These are phyloP conservation scores for Penicillium canescens DNA, from an alignment of 495 filamentous ascomycete species.

Conservation along the genomic window DNA sequence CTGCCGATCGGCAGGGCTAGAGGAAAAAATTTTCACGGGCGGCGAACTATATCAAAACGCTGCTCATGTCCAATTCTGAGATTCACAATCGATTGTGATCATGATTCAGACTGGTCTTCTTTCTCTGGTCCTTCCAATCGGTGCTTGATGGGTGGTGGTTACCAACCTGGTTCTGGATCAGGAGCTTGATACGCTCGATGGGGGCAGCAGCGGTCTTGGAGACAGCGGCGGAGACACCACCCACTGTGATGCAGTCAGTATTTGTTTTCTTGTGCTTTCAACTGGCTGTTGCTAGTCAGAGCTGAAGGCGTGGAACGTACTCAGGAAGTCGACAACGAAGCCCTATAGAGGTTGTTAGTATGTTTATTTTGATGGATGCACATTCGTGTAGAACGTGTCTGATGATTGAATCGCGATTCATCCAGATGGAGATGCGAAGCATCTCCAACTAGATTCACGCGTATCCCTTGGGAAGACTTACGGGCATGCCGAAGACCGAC, in stretches of 20 bases:
- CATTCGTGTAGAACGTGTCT: neutral
- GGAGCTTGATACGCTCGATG: slow-evolving; percentile 99
- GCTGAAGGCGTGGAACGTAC: slow-evolving; percentile 60
- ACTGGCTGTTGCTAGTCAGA: slow-evolving; percentile 4
- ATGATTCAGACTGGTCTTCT: neutral
- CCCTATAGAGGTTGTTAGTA: slow-evolving; percentile 49
- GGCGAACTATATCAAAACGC: neutral
- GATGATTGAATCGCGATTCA: slow-evolving; percentile 4
- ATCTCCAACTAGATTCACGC: neutral
- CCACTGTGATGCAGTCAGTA: slow-evolving; percentile 66
- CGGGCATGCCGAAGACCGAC: slow-evolving; percentile 87
- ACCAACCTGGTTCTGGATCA: slow-evolving; percentile 98
- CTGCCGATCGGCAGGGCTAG: slow-evolving; percentile 12
- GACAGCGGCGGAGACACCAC: slow-evolving; percentile 99
- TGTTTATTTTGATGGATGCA: neutral
- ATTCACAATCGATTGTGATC: neutral
- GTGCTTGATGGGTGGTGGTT: slow-evolving; percentile 3
- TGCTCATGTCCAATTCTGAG: neutral
- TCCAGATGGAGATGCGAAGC: neutral
- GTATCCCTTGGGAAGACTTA: slow-evolving; percentile 30
- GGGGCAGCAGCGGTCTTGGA: slow-evolving; percentile 99
- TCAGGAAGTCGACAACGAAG: slow-evolving; percentile 92
- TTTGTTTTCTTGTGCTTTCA: neutral
- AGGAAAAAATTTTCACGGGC: slow-evolving; percentile 3
- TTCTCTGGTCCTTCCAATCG: neutral